Evolutionary conservation across 768 basidiomycete species (phyloP), one percentile per base, ranked within the genome.

Genomic region (Leccinum rimulosum): DNA sequence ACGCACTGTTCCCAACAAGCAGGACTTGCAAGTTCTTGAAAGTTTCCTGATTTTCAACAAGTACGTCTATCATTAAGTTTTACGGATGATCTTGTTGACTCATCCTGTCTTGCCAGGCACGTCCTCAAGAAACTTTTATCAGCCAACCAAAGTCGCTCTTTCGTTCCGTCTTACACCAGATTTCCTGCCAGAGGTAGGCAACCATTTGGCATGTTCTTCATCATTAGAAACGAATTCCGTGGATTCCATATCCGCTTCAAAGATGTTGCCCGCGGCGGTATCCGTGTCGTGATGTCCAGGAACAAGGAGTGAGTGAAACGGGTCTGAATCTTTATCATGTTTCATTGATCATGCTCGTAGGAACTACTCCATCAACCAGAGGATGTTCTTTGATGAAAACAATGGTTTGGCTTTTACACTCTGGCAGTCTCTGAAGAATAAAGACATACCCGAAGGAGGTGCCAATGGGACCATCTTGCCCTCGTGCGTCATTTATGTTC

Each of bases 121-220:
- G 85, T 98, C 59, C 80, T 98, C 66, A 98, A 95, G 82, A 98
- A 98, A 98, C 80, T 97, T 98, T 72, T 97, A 97, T 77, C 96
- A 97, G 71, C 93, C 95, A 8, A 98, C 97, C 52, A 98, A 99
- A 76, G 94, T 96, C 22, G 95, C 96, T 28, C 77, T 99, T 53
- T 94, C 93, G 2, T 98, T 98, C 92, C 89, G 97, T 56, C 84
- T 99, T 50, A 86, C 89, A 33, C 94, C 95, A 1, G 83, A 84
- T 61, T 99, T 99, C 82, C 75, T 99, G 51, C 95, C 97, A 31
- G 91, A 93, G 67, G 80, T 90, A 52, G 97, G 75, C 89, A 87
- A 68, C 95, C 95, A 1, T 97, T 87, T 72, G 97, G 97, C 35
- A 86, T 98, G 82, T 92, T 97, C 80, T 84, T 98, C 67, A 81